A percentile compares a stretch with the other conserved stretches of the same genome.
These are phyloP conservation scores for Trypanosoma platydactyli DNA, from an alignment of 208 protist genomes.

Conservation along the genomic window DNA sequence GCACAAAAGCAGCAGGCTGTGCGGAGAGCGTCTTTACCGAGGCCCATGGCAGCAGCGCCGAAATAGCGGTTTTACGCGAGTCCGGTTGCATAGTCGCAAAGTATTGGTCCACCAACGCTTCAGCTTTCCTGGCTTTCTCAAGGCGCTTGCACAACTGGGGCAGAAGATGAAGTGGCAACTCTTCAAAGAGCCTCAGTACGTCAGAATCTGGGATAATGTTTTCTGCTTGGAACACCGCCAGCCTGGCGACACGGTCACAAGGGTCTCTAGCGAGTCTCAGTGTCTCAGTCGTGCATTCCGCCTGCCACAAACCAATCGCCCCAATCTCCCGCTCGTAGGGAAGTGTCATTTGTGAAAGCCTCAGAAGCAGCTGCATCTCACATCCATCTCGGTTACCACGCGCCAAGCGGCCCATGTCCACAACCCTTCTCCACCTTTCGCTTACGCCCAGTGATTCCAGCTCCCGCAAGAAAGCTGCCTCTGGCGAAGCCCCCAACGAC, in stretches of 20 bases:
- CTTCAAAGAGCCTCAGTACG: conserved; percentile 18
- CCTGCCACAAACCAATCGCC: conserved; percentile 19
- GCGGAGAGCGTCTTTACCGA: background rate
- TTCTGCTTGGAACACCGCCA: conserved; percentile 20
- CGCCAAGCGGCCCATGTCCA: conserved; percentile 19
- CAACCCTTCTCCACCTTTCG: background rate
- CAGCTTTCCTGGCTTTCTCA: background rate
- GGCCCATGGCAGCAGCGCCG: conserved; percentile 14
- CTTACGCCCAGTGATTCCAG: background rate
- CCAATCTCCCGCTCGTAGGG: conserved; percentile 24
- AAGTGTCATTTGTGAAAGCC: conserved; percentile 18
- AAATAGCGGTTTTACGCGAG: background rate
- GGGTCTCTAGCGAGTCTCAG: conserved; percentile 17
- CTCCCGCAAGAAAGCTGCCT: conserved; percentile 13
- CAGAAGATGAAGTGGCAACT: conserved; percentile 11
- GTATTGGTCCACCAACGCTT: conserved; percentile 14
- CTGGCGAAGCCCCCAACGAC: background rate
- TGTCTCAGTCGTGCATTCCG: conserved; percentile 2
- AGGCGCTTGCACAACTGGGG: conserved; percentile 8
- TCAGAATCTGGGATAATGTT: conserved; percentile 1
- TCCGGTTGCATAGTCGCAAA: background rate
- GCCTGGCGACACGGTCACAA: conserved; percentile 5
- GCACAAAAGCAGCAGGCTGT: background rate
- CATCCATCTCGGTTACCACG: background rate
- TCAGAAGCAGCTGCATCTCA: conserved; percentile 3